Evolutionary conservation across 2,329 filamentous ascomycete genomes (phyloP).

Genomic region (Cladosporium sp.): DNA sequence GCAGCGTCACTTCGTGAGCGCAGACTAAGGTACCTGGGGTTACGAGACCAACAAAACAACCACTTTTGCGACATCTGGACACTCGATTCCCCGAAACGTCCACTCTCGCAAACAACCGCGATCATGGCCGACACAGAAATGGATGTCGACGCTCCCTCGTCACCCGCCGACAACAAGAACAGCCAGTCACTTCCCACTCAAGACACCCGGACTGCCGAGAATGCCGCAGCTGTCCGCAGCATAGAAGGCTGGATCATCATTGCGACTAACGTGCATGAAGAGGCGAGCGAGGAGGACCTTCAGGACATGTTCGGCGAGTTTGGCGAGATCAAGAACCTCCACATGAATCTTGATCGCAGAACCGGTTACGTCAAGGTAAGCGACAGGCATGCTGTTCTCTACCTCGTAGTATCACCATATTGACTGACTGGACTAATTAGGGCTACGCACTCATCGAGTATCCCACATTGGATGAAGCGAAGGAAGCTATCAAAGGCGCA

Average conservation of each 20-base stretch:
- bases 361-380: conserved; percentile 81
- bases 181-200: conserved; percentile 21
- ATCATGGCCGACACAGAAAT: conserved; percentile 45
- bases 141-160: conserved; percentile 53
- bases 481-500: conserved; percentile 77
- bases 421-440: conserved; percentile 39
- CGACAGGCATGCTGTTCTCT: neutral
- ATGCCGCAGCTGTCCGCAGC: conserved; percentile 76
- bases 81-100: too few species aligned
- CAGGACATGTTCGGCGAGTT: conserved; percentile 79
- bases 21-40: too few species aligned
- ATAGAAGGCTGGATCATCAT: conserved; percentile 89
- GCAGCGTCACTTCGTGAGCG: neutral
- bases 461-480: conserved; percentile 70
- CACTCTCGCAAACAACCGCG: neutral
- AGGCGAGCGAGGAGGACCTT: conserved; percentile 77
- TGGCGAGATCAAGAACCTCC: conserved; percentile 82
- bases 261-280: conserved; percentile 82
- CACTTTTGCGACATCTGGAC: neutral
- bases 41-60: neutral
- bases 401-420: too few species aligned
- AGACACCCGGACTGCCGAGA: conserved; percentile 67
- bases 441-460: conserved; percentile 85
- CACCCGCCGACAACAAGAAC: conserved; percentile 24
- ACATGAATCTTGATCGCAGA: conserved; percentile 75